Evolutionary conservation across 306 rosid genomes (phyloP).

Genomic region (Quercus wislizeni): DNA sequence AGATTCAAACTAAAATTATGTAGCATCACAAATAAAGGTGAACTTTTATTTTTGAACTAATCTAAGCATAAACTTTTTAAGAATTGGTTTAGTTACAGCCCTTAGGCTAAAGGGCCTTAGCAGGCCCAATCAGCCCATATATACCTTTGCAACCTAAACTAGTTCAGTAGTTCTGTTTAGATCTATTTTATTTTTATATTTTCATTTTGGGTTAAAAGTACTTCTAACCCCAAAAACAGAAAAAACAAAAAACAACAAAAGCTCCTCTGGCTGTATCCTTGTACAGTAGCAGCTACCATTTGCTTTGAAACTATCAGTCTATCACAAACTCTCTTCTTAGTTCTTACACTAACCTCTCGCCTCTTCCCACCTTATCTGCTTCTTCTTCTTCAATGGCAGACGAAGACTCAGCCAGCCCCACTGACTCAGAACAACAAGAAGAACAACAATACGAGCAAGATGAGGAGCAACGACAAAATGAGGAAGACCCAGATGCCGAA

Average conservation of each 20-base stretch:
- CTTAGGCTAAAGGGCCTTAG: background rate
- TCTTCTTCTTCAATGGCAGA: constrained; percentile 12
- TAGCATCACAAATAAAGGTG: no score
- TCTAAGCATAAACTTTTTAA: no score
- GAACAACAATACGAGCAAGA: constrained; percentile 1
- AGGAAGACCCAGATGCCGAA: background rate
- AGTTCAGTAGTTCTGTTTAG: no score
- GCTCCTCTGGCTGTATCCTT: background rate
- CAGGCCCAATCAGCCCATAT: background rate
- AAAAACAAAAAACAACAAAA: no score
- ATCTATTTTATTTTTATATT: no score
- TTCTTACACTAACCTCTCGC: background rate
- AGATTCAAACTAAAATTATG: no score
- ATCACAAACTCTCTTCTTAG: no score
- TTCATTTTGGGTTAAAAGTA: no score
- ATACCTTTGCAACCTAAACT: background rate
- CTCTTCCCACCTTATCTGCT: background rate
- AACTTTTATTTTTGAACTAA: no score
- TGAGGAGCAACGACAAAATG: background rate
- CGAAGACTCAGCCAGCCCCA: background rate
- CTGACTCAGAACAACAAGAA: background rate
- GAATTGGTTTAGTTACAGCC: no score
- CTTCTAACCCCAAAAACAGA: background rate
- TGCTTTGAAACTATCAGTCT: background rate
- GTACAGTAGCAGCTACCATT: background rate